Evolutionary conservation across 768 basidiomycete species (phyloP), one percentile per base, ranked within the genome.

Genomic region (Termitomyces sp.): DNA sequence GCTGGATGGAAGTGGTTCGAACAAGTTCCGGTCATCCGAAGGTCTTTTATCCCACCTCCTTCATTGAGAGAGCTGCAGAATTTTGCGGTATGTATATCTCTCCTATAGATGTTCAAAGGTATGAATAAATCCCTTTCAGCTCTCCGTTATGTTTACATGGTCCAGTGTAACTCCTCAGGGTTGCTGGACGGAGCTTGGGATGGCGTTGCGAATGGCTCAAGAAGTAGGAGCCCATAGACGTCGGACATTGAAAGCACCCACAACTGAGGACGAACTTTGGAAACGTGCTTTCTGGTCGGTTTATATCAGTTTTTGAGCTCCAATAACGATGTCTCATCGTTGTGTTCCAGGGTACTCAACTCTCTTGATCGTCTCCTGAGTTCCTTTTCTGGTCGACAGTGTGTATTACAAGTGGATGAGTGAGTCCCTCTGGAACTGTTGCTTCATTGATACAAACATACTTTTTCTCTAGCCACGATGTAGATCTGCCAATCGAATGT

Each of bases 331-430:
- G n/a, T 26, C 26, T 12, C 26, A 37, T 55, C 13, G 20, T 5
- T 34, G 3, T 15, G 29, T 13, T 33, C 8, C 52, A 84, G 84
- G 83, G 75, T 79, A 0, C 71, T 84, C 9, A 68, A 83, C 20
- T 72, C 66, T 28, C 68, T 82, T 42, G 84, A 86, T 63, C 67
- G 82, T 52, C 58, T 72, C 24, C 62, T 75, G 24, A 81, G 82
- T 47, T 70, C 77, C 0, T 72, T 75, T 10, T 75, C 86, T 28
- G 91, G 91, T 1, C 76, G 90, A n/a, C 85, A 87, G 2, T 81
- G 85, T 64, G 82, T 82, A 3, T 74, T 92, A 4, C 85, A 87
- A 55, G 89, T 91, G 61, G 88, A 88, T 67, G 89, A 90, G 84
- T 85, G 66, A 62, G 82, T 76, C n/a, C 55, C 3, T 28, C 48